phyloP scores from a whole-genome alignment of 1,284 basidiomycete genomes.

The Microbotryum saponariae region DNA sequence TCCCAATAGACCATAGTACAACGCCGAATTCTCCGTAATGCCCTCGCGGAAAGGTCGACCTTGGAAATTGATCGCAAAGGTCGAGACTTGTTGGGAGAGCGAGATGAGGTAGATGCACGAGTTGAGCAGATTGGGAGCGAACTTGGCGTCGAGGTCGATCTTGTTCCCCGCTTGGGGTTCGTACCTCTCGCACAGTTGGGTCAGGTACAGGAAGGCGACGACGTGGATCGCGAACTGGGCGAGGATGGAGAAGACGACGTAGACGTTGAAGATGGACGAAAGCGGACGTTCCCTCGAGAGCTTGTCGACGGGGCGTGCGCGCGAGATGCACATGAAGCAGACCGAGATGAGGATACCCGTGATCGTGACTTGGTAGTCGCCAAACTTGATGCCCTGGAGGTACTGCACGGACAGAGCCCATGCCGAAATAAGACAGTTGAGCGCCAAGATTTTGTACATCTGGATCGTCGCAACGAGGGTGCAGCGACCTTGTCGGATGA shows the following conservation, averaged over 20 bases:
- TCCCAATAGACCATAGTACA: constrained; percentile 84
- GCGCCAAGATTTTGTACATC: constrained; percentile 96
- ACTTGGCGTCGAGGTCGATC: constrained; percentile 85
- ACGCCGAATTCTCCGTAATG: constrained; percentile 79
- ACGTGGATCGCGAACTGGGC: constrained; percentile 89
- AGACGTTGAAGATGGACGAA: constrained; percentile 90
- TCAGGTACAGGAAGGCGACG: constrained; percentile 79
- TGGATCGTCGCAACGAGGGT: constrained; percentile 93
- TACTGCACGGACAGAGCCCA: constrained; percentile 93
- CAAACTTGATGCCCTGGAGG: constrained; percentile 94
- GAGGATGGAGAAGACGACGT: constrained; percentile 80
- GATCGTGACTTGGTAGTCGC: constrained; percentile 60
- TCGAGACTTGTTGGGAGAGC: constrained; percentile 89
- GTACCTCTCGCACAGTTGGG: constrained; percentile 62
- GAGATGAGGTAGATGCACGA: constrained; percentile 90
- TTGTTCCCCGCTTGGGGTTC: constrained; percentile 61
- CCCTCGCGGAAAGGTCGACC: constrained; percentile 94
- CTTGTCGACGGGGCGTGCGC: constrained; percentile 93
- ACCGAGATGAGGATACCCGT: constrained; percentile 85
- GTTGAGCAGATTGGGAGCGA: constrained; percentile 84
- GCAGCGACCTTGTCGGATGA: constrained; percentile 92
- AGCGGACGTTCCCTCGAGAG: constrained; percentile 81
- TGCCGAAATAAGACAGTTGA: constrained; percentile 92
- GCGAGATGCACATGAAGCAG: constrained; percentile 91
- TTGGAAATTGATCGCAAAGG: constrained; percentile 95